These are phyloP conservation scores for Cucurbita moschata DNA, from an alignment of 306 rosid genomes.

Conservation along the genomic window DNA sequence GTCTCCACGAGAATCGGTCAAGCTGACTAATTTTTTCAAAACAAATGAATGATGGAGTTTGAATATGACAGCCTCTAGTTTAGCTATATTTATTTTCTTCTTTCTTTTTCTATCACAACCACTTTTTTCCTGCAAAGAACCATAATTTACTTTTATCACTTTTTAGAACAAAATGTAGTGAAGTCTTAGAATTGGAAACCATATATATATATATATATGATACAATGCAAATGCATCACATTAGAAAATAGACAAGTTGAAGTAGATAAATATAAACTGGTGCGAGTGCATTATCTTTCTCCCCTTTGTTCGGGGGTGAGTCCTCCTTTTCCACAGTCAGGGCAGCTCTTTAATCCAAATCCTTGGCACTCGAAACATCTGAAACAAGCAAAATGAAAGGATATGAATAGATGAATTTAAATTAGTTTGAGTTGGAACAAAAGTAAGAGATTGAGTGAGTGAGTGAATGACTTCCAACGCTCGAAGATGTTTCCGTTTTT, in stretches of 20 bases:
- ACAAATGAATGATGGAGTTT: too few relatives aligned
- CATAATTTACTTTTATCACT: too few relatives aligned
- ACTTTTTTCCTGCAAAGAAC: too few relatives aligned
- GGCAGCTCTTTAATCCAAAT: conserved; percentile 74
- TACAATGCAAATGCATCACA: too few relatives aligned
- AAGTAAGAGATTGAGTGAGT: not conserved
- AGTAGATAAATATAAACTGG: not conserved
- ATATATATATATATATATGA: not conserved
- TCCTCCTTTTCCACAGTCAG: conserved; percentile 68
- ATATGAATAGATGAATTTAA: not conserved
- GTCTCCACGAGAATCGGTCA: too few relatives aligned
- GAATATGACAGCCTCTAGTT: too few relatives aligned
- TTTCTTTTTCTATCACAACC: too few relatives aligned
- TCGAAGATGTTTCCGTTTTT: conserved; percentile 87
- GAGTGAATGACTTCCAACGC: conserved; percentile 65
- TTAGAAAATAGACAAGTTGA: not conserved
- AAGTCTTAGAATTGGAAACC: too few relatives aligned
- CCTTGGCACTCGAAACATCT: conserved; percentile 90
- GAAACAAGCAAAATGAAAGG: not conserved
- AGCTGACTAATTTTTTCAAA: too few relatives aligned
- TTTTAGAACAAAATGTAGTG: too few relatives aligned
- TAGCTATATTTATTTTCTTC: too few relatives aligned
- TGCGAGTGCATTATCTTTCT: conserved; percentile 38
- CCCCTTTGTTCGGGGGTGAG: conserved; percentile 89
- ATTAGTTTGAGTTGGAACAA: not conserved